Percentiles rank a stretch among this genome's conserved stretches.
Conservation (phyloP, 768 basidiomycete species). For the Suillus discolor region DNA sequence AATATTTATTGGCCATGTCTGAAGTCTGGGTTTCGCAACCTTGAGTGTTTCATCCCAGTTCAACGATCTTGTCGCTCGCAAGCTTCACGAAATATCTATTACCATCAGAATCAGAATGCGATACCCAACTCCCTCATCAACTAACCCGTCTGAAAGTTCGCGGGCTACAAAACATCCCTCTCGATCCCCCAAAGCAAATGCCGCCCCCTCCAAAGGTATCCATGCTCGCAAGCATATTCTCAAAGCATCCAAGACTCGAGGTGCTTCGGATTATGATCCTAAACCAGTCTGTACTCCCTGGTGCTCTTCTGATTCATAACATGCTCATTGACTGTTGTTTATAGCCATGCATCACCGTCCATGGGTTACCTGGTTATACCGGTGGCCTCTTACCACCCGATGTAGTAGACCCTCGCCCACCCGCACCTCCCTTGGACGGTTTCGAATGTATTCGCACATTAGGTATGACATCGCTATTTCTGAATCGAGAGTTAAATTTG, state of each 20-base stretch:
- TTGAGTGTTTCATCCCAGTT: background rate
- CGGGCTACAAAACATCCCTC: conserved; percentile 16
- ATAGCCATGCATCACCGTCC: conserved; percentile 20
- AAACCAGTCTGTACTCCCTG: background rate
- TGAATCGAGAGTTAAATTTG: background rate
- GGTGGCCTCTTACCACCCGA: conserved; percentile 18
- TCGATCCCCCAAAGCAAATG: conserved; percentile 12
- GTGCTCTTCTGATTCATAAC: background rate
- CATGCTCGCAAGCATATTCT: conserved; percentile 13
- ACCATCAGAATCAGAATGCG: conserved; percentile 3
- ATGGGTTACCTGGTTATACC: conserved; percentile 13
- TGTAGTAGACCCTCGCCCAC: conserved; percentile 40
- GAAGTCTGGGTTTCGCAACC: background rate
- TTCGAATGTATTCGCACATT: conserved; percentile 45
- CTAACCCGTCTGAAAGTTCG: conserved; percentile 12
- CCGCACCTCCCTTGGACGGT: conserved; percentile 37
- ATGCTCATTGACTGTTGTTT: conserved; percentile 9
- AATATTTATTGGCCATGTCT: background rate
- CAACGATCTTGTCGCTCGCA: background rate
- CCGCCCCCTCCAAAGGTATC: conserved; percentile 11
- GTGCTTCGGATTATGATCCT: background rate
- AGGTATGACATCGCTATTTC: conserved; percentile 29
- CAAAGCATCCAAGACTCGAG: conserved; percentile 13
- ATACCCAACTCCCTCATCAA: conserved; percentile 11
- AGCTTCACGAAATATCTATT: background rate